Evolutionary conservation across 2,329 filamentous ascomycete genomes (phyloP), one percentile per base, ranked within the genome.

Genomic region (Apiospora phragmitis): DNA sequence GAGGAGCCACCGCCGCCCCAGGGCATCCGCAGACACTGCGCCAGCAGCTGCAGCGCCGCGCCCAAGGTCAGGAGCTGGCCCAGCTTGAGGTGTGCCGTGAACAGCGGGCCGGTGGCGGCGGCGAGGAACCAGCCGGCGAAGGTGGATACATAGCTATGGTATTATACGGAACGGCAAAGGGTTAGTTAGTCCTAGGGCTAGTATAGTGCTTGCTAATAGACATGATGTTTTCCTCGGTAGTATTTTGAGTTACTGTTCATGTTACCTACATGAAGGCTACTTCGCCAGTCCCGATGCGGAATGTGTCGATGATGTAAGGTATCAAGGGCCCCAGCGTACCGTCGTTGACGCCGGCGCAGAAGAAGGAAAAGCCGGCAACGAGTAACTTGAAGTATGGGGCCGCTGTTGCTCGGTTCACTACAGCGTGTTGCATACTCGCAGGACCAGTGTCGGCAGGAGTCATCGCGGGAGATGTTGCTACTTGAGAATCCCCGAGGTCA

Each of bases 261-360:
- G n/a, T n/a, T n/a, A 62, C 74, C 51, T 74, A 79, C 78, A 80
- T 77, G 65, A 77, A 76, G 47, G 74, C 78, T 12, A 76, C 72
- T 69, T 79, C 76, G 9, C 79, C 76, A 1, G 77, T 79, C 32
- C 77, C 74, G 38, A 80, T 85, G 6, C 81, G 72, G 74, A 91
- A 91, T 3, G 85, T 84, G 6, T 84, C 82, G 4, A 92, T 83
- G 12, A 92, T 84, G 74, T 92, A 90, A 0, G 90, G 90, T 1
- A 92, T 86, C 18, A 92, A 73, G 1, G 90, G 85, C 2, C 90
- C 90, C 0, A 92, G 81, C 71, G 86, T 90, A 42, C 90, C 90
- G 76, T 92, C 90, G 70, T 91, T 92, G 66, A 88, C 83, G 0
- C 90, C 90, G 0, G 90, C 89, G 41, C 90, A 88, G 75, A 92